These are phyloP conservation scores for Mycena latifolia DNA, from an alignment of 768 basidiomycete genomes.

Conservation along the genomic window DNA sequence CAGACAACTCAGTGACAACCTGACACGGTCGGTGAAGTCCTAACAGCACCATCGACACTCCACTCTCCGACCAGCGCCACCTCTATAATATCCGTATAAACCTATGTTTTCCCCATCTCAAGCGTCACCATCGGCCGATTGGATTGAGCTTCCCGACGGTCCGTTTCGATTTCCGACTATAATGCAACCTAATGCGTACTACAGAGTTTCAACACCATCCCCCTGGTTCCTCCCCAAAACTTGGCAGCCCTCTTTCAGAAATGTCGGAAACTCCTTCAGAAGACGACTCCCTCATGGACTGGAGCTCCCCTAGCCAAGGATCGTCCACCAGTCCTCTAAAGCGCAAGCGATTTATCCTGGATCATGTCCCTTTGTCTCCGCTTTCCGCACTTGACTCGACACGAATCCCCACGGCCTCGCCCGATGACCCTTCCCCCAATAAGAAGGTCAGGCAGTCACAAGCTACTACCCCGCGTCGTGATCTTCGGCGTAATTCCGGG, in stretches of 20 bases:
- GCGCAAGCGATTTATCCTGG: neutral
- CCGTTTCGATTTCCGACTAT: too few species aligned
- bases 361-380: neutral
- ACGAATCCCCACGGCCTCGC: neutral
- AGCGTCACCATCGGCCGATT: too few species aligned
- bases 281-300: constrained; percentile 6
- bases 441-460: neutral
- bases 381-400: neutral
- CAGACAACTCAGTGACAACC: too few species aligned
- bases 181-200: too few species aligned
- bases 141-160: too few species aligned
- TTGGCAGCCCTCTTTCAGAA: neutral
- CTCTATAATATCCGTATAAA: too few species aligned
- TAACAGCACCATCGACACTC: too few species aligned
- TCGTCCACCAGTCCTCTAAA: neutral
- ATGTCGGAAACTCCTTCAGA: neutral
- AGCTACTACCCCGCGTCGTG: neutral
- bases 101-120: too few species aligned
- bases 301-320: neutral
- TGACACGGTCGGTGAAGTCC: too few species aligned
- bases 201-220: too few species aligned
- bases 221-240: too few species aligned
- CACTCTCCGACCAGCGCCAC: too few species aligned
- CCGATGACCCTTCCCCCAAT: neutral
- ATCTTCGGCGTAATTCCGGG: neutral